Evolutionary conservation across 208 protist species (phyloP), one percentile per base, ranked within the genome.

Genomic region (Leishmania tropica): DNA sequence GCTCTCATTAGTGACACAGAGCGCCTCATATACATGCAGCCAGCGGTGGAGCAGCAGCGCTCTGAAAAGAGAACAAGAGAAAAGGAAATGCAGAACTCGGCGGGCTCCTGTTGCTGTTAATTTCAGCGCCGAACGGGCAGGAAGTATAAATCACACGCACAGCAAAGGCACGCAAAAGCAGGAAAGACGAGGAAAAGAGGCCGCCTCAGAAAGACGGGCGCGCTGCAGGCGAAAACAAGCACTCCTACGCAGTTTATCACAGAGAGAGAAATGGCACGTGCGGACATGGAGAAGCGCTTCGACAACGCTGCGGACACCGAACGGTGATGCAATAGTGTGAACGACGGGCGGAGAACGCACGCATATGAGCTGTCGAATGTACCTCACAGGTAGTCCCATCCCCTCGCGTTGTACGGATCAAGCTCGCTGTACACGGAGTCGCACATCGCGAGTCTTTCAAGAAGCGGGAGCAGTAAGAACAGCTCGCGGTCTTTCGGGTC

Each of bases 401-500:
- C 83, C 19, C 68, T 81, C 0, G 85, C 80, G 62, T 95, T 92
- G 68, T 88, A 92, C 31, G 74, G 53, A 73, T 95, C 89, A 0
- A 95, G 83, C 6, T 91, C 64, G 19, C 84, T 81, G 80, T 94
- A 95, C 48, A 95, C 90, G 2, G 70, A 84, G 4, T 84, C 81
- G n/a, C 83, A 92, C 21, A 53, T 31, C 19, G 89, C 42, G 21
- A 95, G 81, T 19, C 71, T 71, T 31, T 81, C 85, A 6, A 95
- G 84, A 3, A 93, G 67, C 11, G 89, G 87, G 42, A 93, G 75
- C n/a, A 95, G 70, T 2, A 87, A 79, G 10, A 88, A 83, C 3
- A 95, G 84, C 51, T 86, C 90, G 8, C 56, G n/a, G 72, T 96
- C 92, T 53, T 83, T 62, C 37, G 83, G 75, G 58, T 95, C 89